phyloP scores from a whole-genome alignment of 75 land plant genomes.

The Pinus tabuliformis region DNA sequence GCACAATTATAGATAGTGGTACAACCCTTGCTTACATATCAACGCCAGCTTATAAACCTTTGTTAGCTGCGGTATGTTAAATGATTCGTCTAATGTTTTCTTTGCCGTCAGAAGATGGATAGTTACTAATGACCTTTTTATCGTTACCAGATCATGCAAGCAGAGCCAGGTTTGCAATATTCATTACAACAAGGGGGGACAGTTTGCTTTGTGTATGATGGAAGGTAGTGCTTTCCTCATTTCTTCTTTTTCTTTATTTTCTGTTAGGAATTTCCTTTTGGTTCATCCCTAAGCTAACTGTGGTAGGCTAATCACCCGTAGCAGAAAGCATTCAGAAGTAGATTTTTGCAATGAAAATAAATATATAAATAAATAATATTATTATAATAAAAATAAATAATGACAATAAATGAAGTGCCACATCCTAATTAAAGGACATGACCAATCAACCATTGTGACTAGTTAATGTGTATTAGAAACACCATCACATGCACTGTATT shows the following conservation, averaged over 20 bases:
- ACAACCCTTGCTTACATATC: conserved; percentile 78
- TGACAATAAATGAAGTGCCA: too few species aligned
- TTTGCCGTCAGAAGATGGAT: background rate
- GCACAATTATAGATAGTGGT: conserved; percentile 83
- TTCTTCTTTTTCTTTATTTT: background rate
- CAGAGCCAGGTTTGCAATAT: conserved; percentile 15
- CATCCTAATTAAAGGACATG: too few species aligned
- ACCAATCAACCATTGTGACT: too few species aligned
- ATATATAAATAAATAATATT: too few species aligned
- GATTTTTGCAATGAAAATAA: too few species aligned
- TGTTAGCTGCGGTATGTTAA: conserved; percentile 41
- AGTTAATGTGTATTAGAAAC: too few species aligned
- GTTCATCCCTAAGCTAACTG: too few species aligned
- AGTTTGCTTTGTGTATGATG: conserved; percentile 22
- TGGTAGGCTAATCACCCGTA: too few species aligned
- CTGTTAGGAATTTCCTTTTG: background rate
- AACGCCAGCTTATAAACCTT: conserved; percentile 38
- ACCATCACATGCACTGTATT: too few species aligned
- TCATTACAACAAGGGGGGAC: conserved; percentile 15
- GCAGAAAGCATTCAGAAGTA: too few species aligned
- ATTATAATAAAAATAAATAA: too few species aligned
- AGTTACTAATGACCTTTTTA: background rate
- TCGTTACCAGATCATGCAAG: conserved; percentile 10
- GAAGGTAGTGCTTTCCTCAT: conserved; percentile 18
- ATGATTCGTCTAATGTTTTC: background rate